Evolutionary conservation across 352 stramenopile genomes (phyloP).

Genomic region (Blastocystis sp.): DNA sequence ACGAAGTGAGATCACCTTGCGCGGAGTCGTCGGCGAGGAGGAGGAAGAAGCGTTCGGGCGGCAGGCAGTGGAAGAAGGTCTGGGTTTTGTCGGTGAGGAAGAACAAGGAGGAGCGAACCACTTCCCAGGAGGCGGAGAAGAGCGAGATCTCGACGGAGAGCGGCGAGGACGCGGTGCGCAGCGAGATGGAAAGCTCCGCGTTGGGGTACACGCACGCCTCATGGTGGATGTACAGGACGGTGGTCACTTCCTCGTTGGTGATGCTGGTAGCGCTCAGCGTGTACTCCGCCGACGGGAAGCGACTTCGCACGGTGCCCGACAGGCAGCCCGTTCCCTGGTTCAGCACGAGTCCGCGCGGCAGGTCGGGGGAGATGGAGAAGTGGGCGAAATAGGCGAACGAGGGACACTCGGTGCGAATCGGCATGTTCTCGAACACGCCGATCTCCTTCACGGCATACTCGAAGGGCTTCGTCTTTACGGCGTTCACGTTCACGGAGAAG

Average conservation of each 20-base stretch:
- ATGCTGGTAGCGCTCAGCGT: slow-evolving; percentile 22
- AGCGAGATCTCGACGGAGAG: neutral
- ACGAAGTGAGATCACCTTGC: slow-evolving; percentile 5
- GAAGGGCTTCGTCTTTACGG: neutral
- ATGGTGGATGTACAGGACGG: neutral
- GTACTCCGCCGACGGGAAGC: neutral
- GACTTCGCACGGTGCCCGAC: neutral
- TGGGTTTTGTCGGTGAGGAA: neutral
- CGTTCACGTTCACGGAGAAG: slow-evolving; percentile 13
- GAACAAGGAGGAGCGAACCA: neutral
- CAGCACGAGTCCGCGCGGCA: slow-evolving; percentile 33
- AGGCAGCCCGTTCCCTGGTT: slow-evolving; percentile 48
- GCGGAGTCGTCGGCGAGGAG: slow-evolving; percentile 1
- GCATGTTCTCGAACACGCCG: slow-evolving; percentile 1
- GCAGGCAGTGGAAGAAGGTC: slow-evolving; percentile 22
- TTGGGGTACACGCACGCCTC: neutral
- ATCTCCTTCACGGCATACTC: neutral
- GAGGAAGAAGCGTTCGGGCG: neutral
- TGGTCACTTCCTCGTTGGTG: neutral
- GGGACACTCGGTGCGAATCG: slow-evolving; percentile 24
- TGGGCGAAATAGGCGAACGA: neutral
- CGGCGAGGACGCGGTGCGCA: neutral
- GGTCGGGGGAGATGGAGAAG: neutral
- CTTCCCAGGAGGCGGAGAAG: slow-evolving; percentile 12
- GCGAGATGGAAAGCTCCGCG: neutral